phyloP scores from a whole-genome alignment of 441 rosid species.

The Pelargonium fulgidum region DNA sequence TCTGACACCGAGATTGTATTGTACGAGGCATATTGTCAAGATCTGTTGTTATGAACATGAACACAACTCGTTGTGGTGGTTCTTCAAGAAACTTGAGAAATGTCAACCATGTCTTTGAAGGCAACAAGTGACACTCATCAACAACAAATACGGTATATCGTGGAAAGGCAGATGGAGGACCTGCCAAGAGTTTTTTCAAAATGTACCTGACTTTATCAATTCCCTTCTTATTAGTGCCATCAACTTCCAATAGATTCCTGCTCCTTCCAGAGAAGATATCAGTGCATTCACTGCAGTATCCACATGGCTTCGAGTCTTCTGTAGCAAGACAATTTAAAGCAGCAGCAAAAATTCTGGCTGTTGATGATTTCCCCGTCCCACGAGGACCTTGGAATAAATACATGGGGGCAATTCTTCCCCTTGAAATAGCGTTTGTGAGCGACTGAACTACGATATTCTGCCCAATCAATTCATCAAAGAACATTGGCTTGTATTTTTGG shows the following conservation, averaged over 20 bases:
- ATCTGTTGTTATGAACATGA: constrained; percentile 85
- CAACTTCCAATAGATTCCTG: constrained; percentile 68
- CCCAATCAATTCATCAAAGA: constrained; percentile 80
- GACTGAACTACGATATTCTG: constrained; percentile 89
- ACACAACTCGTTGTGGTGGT: constrained; percentile 63
- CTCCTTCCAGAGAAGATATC: constrained; percentile 68
- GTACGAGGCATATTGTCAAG: constrained; percentile 89
- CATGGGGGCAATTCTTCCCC: constrained; percentile 82
- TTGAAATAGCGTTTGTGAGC: constrained; percentile 58
- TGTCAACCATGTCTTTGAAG: constrained; percentile 82
- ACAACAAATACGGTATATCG: constrained; percentile 64
- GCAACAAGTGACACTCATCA: constrained; percentile 89
- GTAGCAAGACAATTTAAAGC: constrained; percentile 72
- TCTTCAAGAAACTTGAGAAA: constrained; percentile 91
- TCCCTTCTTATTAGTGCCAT: constrained; percentile 70
- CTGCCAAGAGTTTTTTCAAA: constrained; percentile 44
- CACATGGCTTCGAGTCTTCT: constrained; percentile 76
- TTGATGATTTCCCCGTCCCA: constrained; percentile 90
- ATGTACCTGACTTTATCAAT: constrained; percentile 57
- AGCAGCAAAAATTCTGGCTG: constrained; percentile 80
- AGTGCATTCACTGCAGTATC: constrained; percentile 65
- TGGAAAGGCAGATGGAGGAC: constrained; percentile 44
- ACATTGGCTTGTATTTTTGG: constrained; percentile 83
- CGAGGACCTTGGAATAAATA: constrained; percentile 98
- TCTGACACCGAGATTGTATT: constrained; percentile 92